These are phyloP conservation scores for Fusarium mangiferae DNA, from an alignment of 2,329 filamentous ascomycete species.

Conservation along the genomic window DNA sequence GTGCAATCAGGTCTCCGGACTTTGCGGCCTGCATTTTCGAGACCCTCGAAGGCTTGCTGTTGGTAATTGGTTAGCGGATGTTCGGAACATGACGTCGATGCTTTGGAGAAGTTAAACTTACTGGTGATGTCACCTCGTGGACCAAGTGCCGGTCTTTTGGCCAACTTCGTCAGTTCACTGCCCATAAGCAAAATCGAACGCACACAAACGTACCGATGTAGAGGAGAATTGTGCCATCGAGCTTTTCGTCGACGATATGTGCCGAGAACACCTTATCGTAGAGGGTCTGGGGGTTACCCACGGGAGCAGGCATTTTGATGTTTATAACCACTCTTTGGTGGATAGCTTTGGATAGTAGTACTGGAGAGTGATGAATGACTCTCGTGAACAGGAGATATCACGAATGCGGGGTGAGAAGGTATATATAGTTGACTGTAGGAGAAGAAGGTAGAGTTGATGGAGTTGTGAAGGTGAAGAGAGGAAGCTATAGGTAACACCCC, in stretches of 20 bases:
- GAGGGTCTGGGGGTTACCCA: slow-evolving; percentile 80
- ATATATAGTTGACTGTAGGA: background rate
- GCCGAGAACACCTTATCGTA: slow-evolving; percentile 98
- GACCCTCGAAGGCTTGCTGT: slow-evolving; percentile 95
- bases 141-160: slow-evolving; percentile 87
- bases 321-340: slow-evolving; percentile 3
- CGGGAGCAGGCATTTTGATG: slow-evolving; percentile 78
- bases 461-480: slow-evolving; percentile 4
- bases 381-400: background rate
- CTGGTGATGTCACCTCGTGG: slow-evolving; percentile 97
- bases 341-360: background rate
- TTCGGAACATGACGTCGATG: slow-evolving; percentile 4
- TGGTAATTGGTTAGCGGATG: slow-evolving; percentile 31
- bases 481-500: slow-evolving; percentile 1
- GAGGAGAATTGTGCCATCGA: slow-evolving; percentile 89
- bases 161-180: slow-evolving; percentile 19
- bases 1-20: slow-evolving; percentile 97
- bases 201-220: slow-evolving; percentile 79
- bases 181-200: background rate
- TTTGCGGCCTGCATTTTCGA: slow-evolving; percentile 86
- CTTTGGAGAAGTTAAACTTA: slow-evolving; percentile 56
- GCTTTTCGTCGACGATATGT: slow-evolving; percentile 95
- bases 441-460: background rate
- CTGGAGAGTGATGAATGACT: background rate
- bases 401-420: slow-evolving; percentile 5